These are phyloP conservation scores for Sesbania bispinosa DNA, from an alignment of 306 rosid genomes.

Conservation along the genomic window DNA sequence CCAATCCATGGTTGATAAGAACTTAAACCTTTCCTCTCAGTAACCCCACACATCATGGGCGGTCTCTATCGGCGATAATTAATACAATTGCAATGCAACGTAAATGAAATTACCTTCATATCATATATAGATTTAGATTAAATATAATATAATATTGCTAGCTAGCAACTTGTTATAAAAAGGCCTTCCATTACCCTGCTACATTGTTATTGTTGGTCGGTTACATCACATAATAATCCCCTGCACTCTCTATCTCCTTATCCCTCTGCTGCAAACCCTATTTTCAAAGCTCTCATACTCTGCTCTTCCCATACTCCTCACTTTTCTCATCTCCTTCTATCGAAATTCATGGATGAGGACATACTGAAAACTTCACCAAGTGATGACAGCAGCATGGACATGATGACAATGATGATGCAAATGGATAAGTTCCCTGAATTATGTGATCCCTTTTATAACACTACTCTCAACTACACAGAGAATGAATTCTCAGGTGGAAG, in stretches of 20 bases:
- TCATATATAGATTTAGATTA: neutral
- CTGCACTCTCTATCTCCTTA: constrained; percentile 22
- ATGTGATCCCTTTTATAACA: constrained; percentile 36
- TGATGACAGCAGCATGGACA: constrained; percentile 53
- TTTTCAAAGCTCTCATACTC: neutral
- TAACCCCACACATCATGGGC: constrained; percentile 63
- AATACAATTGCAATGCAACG: neutral
- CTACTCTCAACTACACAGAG: no score
- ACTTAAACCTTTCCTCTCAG: constrained; percentile 3
- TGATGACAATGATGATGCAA: constrained; percentile 74
- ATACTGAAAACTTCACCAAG: constrained; percentile 31
- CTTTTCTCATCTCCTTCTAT: neutral
- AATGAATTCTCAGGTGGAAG: no score
- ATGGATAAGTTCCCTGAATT: constrained; percentile 58
- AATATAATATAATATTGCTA: no score
- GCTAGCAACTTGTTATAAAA: neutral
- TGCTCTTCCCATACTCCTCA: no score
- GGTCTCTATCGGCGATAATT: constrained; percentile 27
- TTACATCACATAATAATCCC: neutral
- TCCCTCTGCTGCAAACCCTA: constrained; percentile 43
- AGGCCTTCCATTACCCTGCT: neutral
- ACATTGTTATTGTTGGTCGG: neutral
- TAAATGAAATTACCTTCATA: neutral
- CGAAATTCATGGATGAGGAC: constrained; percentile 59
- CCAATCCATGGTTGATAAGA: constrained; percentile 27